Percentiles rank a stretch among this genome's conserved stretches.
These are phyloP conservation scores for Monosporascus sp. DNA, from an alignment of 2,329 filamentous ascomycete species.

Conservation along the genomic window DNA sequence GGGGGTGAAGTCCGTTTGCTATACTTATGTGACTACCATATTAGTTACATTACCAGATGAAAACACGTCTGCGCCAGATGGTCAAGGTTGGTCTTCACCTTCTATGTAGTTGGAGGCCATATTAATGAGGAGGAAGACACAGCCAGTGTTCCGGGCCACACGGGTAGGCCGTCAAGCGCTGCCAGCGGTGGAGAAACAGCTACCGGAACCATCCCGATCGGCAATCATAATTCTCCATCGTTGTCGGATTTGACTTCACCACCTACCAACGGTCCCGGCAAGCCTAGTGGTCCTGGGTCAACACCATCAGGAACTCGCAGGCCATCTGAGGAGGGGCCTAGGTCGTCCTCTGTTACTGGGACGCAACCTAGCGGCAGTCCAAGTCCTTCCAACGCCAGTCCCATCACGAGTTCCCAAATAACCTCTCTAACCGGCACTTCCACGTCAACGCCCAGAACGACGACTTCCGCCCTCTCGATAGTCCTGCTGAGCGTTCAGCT, in stretches of 20 bases:
- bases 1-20: slow-evolving; percentile 8
- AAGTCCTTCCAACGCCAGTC: not conserved
- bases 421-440: not conserved
- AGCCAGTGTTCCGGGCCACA: no score
- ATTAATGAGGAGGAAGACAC: no score
- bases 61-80: not conserved
- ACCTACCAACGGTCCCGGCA: no score
- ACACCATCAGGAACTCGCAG: not conserved
- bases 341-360: not conserved
- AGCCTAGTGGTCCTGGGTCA: not conserved
- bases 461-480: not conserved
- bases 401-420: not conserved
- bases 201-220: no score
- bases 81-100: not conserved
- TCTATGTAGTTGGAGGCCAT: not conserved
- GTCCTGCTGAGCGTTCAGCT: slow-evolving; percentile 2
- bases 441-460: not conserved
- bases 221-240: no score
- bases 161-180: no score
- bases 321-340: not conserved
- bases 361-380: not conserved
- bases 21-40: slow-evolving; percentile 15
- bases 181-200: no score
- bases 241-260: no score
- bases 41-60: not conserved